Conservation (phyloP, 1,284 basidiomycete genomes). For the Puccinia sorghi region DNA sequence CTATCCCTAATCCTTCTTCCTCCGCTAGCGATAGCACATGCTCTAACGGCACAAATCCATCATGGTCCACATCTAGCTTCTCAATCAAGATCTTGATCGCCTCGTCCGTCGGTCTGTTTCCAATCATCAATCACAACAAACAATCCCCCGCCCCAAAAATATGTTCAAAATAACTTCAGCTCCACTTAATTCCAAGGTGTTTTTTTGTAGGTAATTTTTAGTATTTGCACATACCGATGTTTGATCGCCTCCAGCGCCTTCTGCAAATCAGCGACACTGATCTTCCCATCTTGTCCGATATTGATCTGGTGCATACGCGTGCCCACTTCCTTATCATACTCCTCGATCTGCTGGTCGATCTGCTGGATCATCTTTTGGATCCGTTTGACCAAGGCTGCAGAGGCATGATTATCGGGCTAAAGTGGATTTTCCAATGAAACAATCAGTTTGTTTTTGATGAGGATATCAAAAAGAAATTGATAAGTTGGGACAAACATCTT, state of each 20-base stretch:
- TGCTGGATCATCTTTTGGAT: conserved; percentile 94
- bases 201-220: neutral
- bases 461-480: conserved; percentile 1
- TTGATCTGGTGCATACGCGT: conserved; percentile 91
- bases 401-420: conserved; percentile 30
- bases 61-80: conserved; percentile 93
- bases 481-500: conserved; percentile 26
- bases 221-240: conserved; percentile 62
- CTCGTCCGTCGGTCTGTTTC: conserved; percentile 74
- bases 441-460: too few relatives aligned
- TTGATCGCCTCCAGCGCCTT: conserved; percentile 90
- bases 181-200: neutral
- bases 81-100: conserved; percentile 84
- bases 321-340: conserved; percentile 79
- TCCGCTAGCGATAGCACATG: conserved; percentile 59
- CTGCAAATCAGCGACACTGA: conserved; percentile 83
- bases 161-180: neutral
- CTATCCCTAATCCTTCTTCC: conserved; percentile 58
- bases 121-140: neutral
- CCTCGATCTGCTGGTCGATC: conserved; percentile 88
- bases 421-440: neutral
- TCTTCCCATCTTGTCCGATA: conserved; percentile 84
- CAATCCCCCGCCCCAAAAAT: neutral
- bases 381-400: conserved; percentile 82
- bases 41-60: conserved; percentile 73